Base-by-base conservation (phyloP, 805 yeast species). In the Saccharomycopsis sp. region DNA sequence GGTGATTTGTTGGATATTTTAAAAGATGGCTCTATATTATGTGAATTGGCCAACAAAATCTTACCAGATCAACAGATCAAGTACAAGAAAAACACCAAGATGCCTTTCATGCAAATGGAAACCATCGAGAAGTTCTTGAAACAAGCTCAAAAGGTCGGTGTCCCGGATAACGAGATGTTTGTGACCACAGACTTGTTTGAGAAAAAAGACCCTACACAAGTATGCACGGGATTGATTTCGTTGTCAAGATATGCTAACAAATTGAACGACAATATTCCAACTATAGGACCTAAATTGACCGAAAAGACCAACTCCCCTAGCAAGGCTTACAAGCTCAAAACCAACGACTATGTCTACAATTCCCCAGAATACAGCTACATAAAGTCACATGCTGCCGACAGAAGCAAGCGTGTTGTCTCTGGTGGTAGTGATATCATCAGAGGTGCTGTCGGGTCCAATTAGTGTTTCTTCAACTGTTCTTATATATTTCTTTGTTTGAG, bases 41-140 rank as follows among this genome's bases (percentile, higher is more conserved):
- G 86, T 62, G 69, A 71, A 61, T 63, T 84, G 25, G 71, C 74
- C 3, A 78, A 77, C 58, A 68, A 68, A 0, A 74, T 81, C 17
- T 24, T 56, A 51, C 74, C 75, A 3, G 70, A 74, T 1, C 58
- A 64, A 0, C 69, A 73, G 1, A 68, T 75, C 2, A 80, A 77
- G 62, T 84, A 70, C 68, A 88, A 86, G 67, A 76, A 75, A 54
- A 62, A 62, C 44, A 81, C 89, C 9, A 75, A 76, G 55, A 83
- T 88, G 85, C 93, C 96, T 1, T 89, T 89, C 68, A 80, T 84
- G 15, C 78, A 75, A 58, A 89, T 89, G 97, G 96, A 89, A 67
- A 89, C 89, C 66, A 88, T 89, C 38, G 82, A 89, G 54, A 81
- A 81, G 63, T 89, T 89, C 66, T 72, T 89, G 44, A 72, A 76